phyloP scores from a whole-genome alignment of 2,329 filamentous ascomycete genomes.

The Sporothrix sp. region DNA sequence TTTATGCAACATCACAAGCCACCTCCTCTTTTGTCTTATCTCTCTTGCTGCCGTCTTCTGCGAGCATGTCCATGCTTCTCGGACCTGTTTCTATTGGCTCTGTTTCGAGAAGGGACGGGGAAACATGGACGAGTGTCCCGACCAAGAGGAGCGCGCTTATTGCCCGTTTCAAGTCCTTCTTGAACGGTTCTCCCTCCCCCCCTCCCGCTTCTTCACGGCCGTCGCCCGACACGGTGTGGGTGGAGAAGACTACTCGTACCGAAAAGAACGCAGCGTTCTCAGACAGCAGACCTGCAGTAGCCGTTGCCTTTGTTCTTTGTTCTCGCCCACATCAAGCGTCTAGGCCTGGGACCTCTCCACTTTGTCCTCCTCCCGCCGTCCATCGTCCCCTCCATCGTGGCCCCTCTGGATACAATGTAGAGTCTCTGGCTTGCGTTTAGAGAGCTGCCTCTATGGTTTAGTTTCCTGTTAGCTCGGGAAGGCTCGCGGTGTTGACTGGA shows the following conservation, averaged over 20 bases:
- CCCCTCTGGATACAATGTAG: too few relatives aligned
- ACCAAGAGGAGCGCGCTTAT: constrained; percentile 16
- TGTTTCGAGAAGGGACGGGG: background rate
- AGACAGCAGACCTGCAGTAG: too few relatives aligned
- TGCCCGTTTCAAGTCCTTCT: constrained; percentile 11
- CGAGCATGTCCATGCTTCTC: background rate
- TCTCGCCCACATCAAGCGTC: background rate
- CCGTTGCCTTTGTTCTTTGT: background rate
- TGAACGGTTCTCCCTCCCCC: background rate
- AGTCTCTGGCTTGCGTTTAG: too few relatives aligned
- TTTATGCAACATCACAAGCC: constrained; percentile 1
- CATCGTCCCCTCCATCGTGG: background rate
- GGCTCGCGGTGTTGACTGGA: constrained; percentile 4
- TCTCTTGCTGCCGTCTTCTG: background rate
- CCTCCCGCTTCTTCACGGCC: background rate
- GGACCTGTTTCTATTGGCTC: background rate
- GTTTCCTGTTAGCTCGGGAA: background rate
- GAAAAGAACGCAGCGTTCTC: background rate
- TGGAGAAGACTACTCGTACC: background rate
- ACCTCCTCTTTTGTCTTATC: background rate
- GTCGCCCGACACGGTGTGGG: background rate
- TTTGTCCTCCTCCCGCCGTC: background rate
- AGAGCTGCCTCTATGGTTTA: too few relatives aligned
- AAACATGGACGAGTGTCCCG: background rate
- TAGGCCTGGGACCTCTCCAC: background rate